Percentiles rank a stretch among this genome's conserved stretches.
Evolutionary conservation across 257 asterid genomes (phyloP).

Genomic region (Agastache rugosa): DNA sequence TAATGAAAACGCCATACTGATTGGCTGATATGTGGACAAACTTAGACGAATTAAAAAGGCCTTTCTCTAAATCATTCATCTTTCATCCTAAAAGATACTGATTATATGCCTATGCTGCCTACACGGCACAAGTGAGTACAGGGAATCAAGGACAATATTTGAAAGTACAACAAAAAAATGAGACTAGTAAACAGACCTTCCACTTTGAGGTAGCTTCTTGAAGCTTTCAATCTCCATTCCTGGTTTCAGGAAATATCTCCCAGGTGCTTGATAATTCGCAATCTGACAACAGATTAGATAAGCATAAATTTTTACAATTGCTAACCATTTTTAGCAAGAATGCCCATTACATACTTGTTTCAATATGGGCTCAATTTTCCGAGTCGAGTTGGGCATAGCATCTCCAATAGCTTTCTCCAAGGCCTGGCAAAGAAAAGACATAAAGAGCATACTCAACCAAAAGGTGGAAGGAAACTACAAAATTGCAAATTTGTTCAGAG

Average conservation of each 20-base stretch:
- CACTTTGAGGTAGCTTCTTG: conserved; percentile 68
- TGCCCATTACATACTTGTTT: conserved; percentile 64
- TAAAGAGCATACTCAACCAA: conserved; percentile 26
- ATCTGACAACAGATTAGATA: conserved; percentile 55
- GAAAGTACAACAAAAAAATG: conserved; percentile 17
- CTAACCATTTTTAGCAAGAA: conserved; percentile 26
- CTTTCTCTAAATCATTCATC: background rate
- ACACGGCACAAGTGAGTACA: background rate
- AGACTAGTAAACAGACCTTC: conserved; percentile 60
- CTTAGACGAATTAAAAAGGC: background rate
- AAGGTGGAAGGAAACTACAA: conserved; percentile 22
- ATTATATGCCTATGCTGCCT: conserved; percentile 8
- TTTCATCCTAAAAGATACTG: conserved; percentile 18
- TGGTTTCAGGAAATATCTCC: conserved; percentile 80
- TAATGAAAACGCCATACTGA: conserved; percentile 15
- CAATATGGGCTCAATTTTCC: conserved; percentile 79
- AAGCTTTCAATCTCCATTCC: conserved; percentile 65
- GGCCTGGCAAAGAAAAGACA: conserved; percentile 53
- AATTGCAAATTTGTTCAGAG: conserved; percentile 16
- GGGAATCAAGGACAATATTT: conserved; percentile 6
- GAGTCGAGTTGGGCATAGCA: conserved; percentile 66
- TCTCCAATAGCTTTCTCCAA: conserved; percentile 93
- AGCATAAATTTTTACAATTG: conserved; percentile 25
- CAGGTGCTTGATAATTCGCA: conserved; percentile 80
- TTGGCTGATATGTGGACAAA: conserved; percentile 10